Base-by-base conservation (phyloP, 2,329 filamentous ascomycete genomes). In the Elsinoe perseae region DNA sequence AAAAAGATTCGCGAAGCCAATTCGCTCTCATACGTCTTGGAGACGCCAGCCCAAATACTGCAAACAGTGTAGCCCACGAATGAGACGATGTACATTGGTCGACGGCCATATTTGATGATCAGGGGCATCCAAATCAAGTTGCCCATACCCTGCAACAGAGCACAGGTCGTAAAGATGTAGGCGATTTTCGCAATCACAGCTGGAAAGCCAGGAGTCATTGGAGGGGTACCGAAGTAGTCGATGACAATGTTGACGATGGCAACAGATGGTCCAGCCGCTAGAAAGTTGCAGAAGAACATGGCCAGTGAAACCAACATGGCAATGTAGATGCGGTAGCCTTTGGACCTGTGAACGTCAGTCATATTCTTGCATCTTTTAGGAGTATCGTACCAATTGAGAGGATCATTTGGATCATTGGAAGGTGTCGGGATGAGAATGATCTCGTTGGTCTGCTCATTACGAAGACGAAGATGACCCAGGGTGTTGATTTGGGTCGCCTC, bases 221-320 rank as follows among this genome's bases (percentile, higher is more conserved):
- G 56, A 12, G 69, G 61, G 2, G 66, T 62, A 2, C 74, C 75
- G 58, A 75, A 78, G 66, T 79, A 78, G 58, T 73, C 60, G 23
- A 71, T 60, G 2, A 77, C 73, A 3, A 75, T 77, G 2, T 71
- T 62, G 9, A 76, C 66, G 38, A 81, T 75, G 55, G 76, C 77
- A 27, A 81, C 74, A 2, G 74, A 73, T 2, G 79, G 78, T 0
- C 73, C 79, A n/a, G 77, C 79, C 0, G 78, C 77, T 3, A 81
- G 66, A 60, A 81, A 81, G 64, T 81, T 81, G 67, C 73, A 78
- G 65, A 81, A 72, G 59, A 79, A 70, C 69, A 81, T 80, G 54
- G 78, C 77, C 2, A 76, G 59, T 63, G 76, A 80, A 30, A 80
- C 72, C 12, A 79, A 66, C 48, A 68, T 63, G 7, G 77, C 77